Evolutionary conservation across 2,329 filamentous ascomycete genomes (phyloP), one percentile per base, ranked within the genome.

Genomic region (Epichloe sylvatica): DNA sequence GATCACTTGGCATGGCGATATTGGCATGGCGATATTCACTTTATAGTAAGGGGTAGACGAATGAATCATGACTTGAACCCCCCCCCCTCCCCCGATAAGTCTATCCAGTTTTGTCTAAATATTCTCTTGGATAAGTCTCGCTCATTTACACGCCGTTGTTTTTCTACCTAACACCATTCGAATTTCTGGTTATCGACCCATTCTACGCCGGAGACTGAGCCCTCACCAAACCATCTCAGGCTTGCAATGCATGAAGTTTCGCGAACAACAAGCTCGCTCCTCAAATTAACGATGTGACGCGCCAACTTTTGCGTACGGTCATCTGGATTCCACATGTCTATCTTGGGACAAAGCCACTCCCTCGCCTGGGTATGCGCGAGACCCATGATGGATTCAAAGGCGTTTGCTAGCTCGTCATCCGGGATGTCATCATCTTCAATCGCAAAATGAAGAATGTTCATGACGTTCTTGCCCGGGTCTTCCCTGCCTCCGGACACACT

Each of bases 241-340:
- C 82, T 84, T 0, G 83, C 71, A 52, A 91, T 84, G 62, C 82
- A 86, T 48, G 82, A 75, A 46, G 65, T 67, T 49, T 88, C 78
- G 35, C 86, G 69, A 2, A 76, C 70, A 0, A 79, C 71, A 51
- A 69, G 67, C 33, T 67, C 61, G 49, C 76, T 69, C 19, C 73
- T 61, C 15, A 87, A 56, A 8, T 71, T 72, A 2, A 69, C 65
- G 13, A 56, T 57, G 25, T 59, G 60, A 38, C 71, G 64, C 1
- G 81, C 65, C 39, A 83, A 57, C 15, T 63, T 54, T 60, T 62
- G 62, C 25, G 81, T 62, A 54, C 73, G 58, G 6, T 76, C 69
- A 4, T 75, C 76, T 0, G 90, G 89, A 61, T 92, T 94, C 91
- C 91, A 97, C 47, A 91, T 70, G 62, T 89, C 77, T 3, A 95